Evolutionary conservation across 768 basidiomycete species (phyloP).

Genomic region (Ramaria sp.): DNA sequence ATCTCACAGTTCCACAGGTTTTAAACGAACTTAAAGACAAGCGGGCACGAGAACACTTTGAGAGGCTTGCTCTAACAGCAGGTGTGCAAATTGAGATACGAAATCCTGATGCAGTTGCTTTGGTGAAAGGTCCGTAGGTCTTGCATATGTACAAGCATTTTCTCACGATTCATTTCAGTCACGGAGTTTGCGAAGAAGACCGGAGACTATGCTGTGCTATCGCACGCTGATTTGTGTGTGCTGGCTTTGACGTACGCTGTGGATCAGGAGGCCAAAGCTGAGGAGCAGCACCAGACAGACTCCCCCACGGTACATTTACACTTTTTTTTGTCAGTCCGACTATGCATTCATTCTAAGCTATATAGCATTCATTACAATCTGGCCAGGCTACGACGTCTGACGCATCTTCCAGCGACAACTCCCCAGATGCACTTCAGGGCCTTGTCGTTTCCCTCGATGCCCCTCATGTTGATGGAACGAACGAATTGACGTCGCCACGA

Average conservation of each 20-base stretch:
- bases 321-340: not conserved
- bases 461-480: not conserved
- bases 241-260: constrained; percentile 80
- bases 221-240: constrained; percentile 82
- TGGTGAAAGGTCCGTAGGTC: constrained; percentile 47
- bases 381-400: too few species aligned
- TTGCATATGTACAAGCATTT: constrained; percentile 11
- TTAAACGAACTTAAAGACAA: constrained; percentile 83
- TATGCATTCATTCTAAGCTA: not conserved
- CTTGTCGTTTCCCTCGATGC: not conserved
- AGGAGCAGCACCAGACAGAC: constrained; percentile 5
- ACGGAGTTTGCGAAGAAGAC: constrained; percentile 90
- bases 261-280: constrained; percentile 35
- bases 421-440: not conserved
- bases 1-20: constrained; percentile 84
- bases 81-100: constrained; percentile 66
- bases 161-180: constrained; percentile 34
- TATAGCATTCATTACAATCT: not conserved
- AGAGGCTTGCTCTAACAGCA: constrained; percentile 61
- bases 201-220: constrained; percentile 89
- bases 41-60: constrained; percentile 78
- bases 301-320: constrained; percentile 1
- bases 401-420: not conserved
- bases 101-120: constrained; percentile 55
- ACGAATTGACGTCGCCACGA: not conserved